A percentile compares a stretch with the other conserved stretches of the same genome.
Evolutionary conservation across 129 eudicot genomes (phyloP).

Genomic region (Tagetes patula): DNA sequence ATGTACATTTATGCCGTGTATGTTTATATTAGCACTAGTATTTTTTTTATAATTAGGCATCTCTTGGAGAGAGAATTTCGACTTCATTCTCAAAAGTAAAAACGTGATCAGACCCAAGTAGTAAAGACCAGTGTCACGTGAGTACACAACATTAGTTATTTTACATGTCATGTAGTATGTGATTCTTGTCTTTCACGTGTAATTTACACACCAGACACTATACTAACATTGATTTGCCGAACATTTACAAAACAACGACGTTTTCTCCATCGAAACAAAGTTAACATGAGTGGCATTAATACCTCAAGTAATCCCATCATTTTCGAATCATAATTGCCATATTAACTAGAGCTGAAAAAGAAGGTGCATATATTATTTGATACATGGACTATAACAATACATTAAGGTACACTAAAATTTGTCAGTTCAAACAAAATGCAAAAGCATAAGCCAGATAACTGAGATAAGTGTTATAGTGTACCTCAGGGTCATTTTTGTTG

Average conservation of each 20-base stretch:
- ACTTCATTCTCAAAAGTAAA: too few relatives aligned
- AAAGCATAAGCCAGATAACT: slow-evolving; percentile 20
- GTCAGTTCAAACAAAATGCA: slow-evolving; percentile 20
- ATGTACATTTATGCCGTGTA: too few relatives aligned
- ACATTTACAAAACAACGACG: neutral
- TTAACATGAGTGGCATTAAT: neutral
- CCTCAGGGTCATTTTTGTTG: slow-evolving; percentile 29
- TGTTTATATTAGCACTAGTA: too few relatives aligned
- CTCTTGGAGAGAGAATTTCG: too few relatives aligned
- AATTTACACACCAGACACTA: too few relatives aligned
- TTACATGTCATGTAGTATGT: neutral
- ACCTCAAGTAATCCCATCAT: neutral
- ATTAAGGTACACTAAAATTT: slow-evolving; percentile 2
- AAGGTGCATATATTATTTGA: slow-evolving; percentile 46
- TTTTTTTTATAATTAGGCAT: too few relatives aligned
- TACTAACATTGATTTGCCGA: too few relatives aligned
- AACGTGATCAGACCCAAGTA: too few relatives aligned
- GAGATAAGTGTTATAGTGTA: slow-evolving; percentile 15
- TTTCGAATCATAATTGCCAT: neutral
- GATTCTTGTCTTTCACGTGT: neutral
- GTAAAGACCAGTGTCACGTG: neutral
- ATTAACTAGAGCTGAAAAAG: neutral
- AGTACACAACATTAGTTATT: too few relatives aligned
- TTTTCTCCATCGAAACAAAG: neutral
- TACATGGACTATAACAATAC: slow-evolving; percentile 33